Evolutionary conservation across 2,329 filamentous ascomycete species (phyloP).

Genomic region (Colletotrichum godetiae): DNA sequence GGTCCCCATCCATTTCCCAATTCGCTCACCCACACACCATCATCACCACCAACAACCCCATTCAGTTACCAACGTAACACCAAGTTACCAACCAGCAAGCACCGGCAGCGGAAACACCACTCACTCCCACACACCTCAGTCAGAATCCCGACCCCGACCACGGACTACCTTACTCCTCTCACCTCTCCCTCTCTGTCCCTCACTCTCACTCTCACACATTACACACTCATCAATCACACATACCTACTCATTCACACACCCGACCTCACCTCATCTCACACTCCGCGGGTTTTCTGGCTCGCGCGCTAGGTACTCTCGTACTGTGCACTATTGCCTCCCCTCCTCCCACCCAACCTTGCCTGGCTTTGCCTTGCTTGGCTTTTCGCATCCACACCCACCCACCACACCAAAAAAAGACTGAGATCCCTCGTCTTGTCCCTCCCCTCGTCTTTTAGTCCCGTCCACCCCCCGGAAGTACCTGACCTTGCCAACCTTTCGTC

Average conservation of each 20-base stretch:
- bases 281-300: neutral
- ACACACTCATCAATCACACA: neutral
- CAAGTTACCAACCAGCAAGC: neutral
- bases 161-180: neutral
- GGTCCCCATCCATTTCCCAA: slow-evolving; percentile 4
- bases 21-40: neutral
- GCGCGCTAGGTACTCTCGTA: slow-evolving; percentile 9
- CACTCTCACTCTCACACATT: neutral
- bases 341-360: slow-evolving; percentile 17
- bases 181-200: neutral
- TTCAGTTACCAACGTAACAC: slow-evolving; percentile 1
- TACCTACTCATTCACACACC: neutral
- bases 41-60: slow-evolving; percentile 10
- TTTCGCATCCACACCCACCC: slow-evolving; percentile 6
- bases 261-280: neutral
- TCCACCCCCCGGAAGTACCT: slow-evolving; percentile 30
- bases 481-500: slow-evolving; percentile 17
- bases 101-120: slow-evolving; percentile 19
- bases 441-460: slow-evolving; percentile 29
- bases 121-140: neutral
- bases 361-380: slow-evolving; percentile 16
- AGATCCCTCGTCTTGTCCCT: slow-evolving; percentile 29
- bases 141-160: slow-evolving; percentile 11
- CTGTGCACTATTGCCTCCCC: slow-evolving; percentile 25
- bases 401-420: slow-evolving; percentile 22